A percentile compares a stretch with the other conserved stretches of the same genome.
phyloP scores from a whole-genome alignment of 2,329 filamentous ascomycete genomes.

The Cladorrhinum sp. region DNA sequence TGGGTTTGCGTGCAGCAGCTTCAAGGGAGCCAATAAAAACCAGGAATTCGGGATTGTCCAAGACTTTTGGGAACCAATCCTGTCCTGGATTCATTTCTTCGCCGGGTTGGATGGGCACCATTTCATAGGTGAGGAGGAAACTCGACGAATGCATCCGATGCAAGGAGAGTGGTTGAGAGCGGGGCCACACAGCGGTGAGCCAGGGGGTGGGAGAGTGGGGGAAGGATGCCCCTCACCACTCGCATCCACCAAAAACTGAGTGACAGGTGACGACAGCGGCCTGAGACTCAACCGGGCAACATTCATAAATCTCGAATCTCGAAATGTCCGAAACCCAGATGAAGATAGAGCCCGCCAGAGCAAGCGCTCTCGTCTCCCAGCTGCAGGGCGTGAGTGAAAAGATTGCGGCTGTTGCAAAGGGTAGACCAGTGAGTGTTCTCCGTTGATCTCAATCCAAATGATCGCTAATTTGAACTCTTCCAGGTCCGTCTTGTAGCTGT shows the following conservation, averaged over 20 bases:
- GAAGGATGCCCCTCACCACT: neutral
- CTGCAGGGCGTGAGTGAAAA: constrained; percentile 58
- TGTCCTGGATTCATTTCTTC: neutral
- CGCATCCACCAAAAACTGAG: neutral
- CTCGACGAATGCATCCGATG: neutral
- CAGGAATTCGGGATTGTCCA: neutral
- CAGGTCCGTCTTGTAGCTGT: constrained; percentile 88
- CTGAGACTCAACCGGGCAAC: no score
- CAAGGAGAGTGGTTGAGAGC: neutral
- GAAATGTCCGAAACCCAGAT: constrained; percentile 50
- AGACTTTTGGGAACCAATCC: neutral
- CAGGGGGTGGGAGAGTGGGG: no score
- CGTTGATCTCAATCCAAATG: neutral
- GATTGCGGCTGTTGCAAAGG: constrained; percentile 51
- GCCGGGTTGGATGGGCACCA: no score
- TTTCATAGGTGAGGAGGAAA: neutral
- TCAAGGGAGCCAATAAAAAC: neutral
- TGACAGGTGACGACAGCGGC: neutral
- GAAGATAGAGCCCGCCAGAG: constrained; percentile 60
- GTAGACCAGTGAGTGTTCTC: constrained; percentile 49
- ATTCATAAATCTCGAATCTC: neutral
- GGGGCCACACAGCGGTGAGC: neutral
- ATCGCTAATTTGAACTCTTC: neutral
- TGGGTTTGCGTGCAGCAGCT: neutral
- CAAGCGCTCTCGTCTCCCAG: constrained; percentile 60